phyloP scores from a whole-genome alignment of 768 basidiomycete species.

The Tylopilus sp. region DNA sequence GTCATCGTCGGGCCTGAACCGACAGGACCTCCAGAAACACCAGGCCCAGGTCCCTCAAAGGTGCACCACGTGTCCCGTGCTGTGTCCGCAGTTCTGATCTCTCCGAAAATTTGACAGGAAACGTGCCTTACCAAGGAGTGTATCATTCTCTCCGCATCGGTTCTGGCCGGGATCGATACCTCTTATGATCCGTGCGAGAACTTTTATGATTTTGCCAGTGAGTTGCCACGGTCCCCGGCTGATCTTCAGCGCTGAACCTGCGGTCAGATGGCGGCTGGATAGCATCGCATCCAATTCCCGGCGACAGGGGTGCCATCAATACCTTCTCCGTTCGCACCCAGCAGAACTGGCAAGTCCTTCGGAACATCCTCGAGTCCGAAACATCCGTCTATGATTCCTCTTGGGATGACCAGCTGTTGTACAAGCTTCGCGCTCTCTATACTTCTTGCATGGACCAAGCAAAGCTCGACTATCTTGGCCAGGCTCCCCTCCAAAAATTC shows the following conservation, averaged over 20 bases:
- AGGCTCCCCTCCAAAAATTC: slow-evolving; percentile 65
- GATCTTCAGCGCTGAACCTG: slow-evolving; percentile 4
- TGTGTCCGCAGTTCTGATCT: neutral
- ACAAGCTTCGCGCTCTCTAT: slow-evolving; percentile 72
- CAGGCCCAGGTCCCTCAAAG: slow-evolving; percentile 59
- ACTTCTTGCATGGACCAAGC: slow-evolving; percentile 79
- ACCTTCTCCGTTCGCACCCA: slow-evolving; percentile 69
- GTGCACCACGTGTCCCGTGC: slow-evolving; percentile 26
- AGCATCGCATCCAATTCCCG: slow-evolving; percentile 76
- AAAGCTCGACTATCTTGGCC: slow-evolving; percentile 68
- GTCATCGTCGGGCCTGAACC: slow-evolving; percentile 41
- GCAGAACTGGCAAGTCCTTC: slow-evolving; percentile 76
- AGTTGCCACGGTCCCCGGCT: slow-evolving; percentile 32
- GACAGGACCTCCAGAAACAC: slow-evolving; percentile 42
- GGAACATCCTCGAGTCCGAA: slow-evolving; percentile 59
- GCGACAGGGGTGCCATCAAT: slow-evolving; percentile 73
- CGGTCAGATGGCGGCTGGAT: slow-evolving; percentile 84
- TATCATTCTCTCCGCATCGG: slow-evolving; percentile 76
- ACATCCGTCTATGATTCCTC: slow-evolving; percentile 35
- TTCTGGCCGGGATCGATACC: slow-evolving; percentile 77
- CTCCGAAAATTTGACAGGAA: slow-evolving; percentile 37
- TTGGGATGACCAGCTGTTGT: slow-evolving; percentile 54
- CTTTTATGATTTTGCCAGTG: slow-evolving; percentile 91
- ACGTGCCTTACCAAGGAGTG: slow-evolving; percentile 77
- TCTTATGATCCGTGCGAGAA: slow-evolving; percentile 91